Conservation (phyloP, 129 eudicot species). For the Centella asiatica region DNA sequence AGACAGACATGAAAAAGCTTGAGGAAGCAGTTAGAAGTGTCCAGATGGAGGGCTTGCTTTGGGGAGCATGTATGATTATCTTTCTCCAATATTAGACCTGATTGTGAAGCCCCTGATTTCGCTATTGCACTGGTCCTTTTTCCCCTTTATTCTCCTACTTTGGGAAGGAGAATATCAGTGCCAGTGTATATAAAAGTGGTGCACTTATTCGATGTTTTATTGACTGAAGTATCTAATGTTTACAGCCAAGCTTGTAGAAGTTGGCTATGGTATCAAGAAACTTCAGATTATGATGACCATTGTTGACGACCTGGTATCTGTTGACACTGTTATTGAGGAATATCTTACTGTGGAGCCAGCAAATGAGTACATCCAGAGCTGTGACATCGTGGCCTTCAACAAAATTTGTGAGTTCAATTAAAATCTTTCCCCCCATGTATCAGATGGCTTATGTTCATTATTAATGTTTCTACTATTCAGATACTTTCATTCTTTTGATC, state of each 20-base stretch:
- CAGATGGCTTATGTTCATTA: no score
- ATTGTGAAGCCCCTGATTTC: background rate
- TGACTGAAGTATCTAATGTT: background rate
- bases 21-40: conserved; percentile 89
- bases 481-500: no score
- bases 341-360: conserved; percentile 57
- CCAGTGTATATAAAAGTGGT: background rate
- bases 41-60: conserved; percentile 66
- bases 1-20: conserved; percentile 88
- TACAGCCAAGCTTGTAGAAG: conserved; percentile 75
- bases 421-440: no score
- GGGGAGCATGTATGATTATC: conserved; percentile 81
- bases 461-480: no score
- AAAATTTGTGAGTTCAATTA: conserved; percentile 53
- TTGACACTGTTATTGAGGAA: conserved; percentile 71
- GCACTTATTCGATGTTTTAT: background rate
- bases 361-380: conserved; percentile 81
- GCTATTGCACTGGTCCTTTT: no score
- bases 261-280: conserved; percentile 96
- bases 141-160: no score
- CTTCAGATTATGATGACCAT: conserved; percentile 90
- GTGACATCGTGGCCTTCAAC: conserved; percentile 94
- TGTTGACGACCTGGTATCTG: conserved; percentile 90
- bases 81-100: background rate
- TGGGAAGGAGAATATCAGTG: background rate